Percentiles rank a stretch among this genome's conserved stretches.
phyloP scores from a whole-genome alignment of 192 early-diverging fungal genomes.

The Coemansia furcata region DNA sequence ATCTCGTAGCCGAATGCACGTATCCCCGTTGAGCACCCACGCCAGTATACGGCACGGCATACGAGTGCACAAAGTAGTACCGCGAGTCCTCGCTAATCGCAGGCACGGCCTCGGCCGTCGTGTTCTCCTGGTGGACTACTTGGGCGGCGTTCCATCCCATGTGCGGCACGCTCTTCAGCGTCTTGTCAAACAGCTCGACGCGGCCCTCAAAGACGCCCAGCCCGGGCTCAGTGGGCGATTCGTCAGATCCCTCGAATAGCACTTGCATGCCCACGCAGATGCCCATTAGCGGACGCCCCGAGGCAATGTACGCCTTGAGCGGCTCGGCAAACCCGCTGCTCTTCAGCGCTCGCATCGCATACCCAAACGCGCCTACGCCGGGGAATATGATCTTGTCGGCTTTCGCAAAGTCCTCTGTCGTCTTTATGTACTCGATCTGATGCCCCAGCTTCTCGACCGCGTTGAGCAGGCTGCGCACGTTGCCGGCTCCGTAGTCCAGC shows the following conservation, averaged over 20 bases:
- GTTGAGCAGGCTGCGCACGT: slow-evolving; percentile 95
- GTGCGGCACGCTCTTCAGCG: slow-evolving; percentile 89
- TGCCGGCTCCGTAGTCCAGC: slow-evolving; percentile 99
- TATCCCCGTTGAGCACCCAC: slow-evolving; percentile 59
- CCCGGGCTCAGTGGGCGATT: slow-evolving; percentile 75
- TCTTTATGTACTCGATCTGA: slow-evolving; percentile 72
- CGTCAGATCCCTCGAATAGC: slow-evolving; percentile 88
- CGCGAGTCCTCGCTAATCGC: slow-evolving; percentile 54
- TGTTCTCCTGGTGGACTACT: slow-evolving; percentile 9
- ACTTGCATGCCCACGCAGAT: slow-evolving; percentile 99
- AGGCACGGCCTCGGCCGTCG: slow-evolving; percentile 8
- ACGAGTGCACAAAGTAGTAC: slow-evolving; percentile 99
- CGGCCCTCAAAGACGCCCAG: slow-evolving; percentile 79
- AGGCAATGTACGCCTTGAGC: slow-evolving; percentile 77
- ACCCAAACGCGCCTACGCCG: slow-evolving; percentile 96
- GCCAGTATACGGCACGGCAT: slow-evolving; percentile 67
- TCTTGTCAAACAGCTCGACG: slow-evolving; percentile 63
- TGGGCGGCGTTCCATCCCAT: slow-evolving; percentile 91
- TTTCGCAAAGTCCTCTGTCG: slow-evolving; percentile 76
- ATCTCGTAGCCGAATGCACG: slow-evolving; percentile 81
- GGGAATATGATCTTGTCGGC: slow-evolving; percentile 99
- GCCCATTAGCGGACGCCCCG: slow-evolving; percentile 92
- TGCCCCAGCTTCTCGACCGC: slow-evolving; percentile 89
- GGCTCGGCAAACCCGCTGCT: slow-evolving; percentile 77
- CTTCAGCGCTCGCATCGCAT: slow-evolving; percentile 77